phyloP scores from a whole-genome alignment of 2,329 filamentous ascomycete genomes.

The Trichophyton benhamiae region DNA sequence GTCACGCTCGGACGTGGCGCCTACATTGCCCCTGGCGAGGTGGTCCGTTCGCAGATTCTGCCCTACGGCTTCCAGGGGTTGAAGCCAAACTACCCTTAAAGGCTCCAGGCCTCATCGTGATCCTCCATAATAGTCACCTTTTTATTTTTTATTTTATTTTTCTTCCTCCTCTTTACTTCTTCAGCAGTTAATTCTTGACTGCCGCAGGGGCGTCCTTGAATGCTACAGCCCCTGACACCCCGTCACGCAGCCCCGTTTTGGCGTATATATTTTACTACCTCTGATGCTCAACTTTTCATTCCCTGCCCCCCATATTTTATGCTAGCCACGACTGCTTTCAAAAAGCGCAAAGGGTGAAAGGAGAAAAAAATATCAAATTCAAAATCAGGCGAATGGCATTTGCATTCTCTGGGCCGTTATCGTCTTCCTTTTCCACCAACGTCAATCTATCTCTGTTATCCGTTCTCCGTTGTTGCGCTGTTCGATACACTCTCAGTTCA shows the following conservation, averaged over 20 bases:
- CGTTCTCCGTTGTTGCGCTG: no score
- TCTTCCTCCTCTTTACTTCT: not conserved
- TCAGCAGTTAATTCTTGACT: no score
- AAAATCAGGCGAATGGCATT: not conserved
- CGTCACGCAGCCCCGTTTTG: not conserved
- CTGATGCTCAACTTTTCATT: not conserved
- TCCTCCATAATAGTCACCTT: not conserved
- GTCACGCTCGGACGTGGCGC: conserved; percentile 31
- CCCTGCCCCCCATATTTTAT: not conserved
- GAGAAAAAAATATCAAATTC: not conserved
- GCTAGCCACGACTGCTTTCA: not conserved
- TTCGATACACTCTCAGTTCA: not conserved
- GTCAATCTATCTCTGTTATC: no score
- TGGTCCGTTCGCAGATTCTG: conserved; percentile 33
- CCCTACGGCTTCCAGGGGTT: conserved; percentile 32
- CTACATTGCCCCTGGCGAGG: conserved; percentile 35
- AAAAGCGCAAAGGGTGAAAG: not conserved
- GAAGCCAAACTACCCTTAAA: conserved; percentile 26
- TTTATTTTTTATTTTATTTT: not conserved
- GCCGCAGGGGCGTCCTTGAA: no score
- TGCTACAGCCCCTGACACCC: no score
- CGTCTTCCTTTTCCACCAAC: not conserved
- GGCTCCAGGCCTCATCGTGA: not conserved
- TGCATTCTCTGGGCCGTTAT: not conserved
- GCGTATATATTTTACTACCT: not conserved